Evolutionary conservation across 140 eudicot genomes (phyloP).

Genomic region (Erigeron philadelphicus): DNA sequence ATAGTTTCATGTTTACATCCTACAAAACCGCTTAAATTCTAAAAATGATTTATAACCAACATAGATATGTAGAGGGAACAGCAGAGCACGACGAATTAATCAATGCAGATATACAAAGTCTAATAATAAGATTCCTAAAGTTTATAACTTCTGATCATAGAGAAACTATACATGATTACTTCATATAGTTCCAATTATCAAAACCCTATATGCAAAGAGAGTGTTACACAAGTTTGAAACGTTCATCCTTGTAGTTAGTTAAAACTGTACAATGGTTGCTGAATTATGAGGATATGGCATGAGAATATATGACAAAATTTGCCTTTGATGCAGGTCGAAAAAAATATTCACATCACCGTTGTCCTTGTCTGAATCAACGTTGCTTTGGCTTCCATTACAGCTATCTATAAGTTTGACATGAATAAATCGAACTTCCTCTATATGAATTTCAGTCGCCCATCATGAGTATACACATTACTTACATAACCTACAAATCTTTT

Average conservation of each 20-base stretch:
- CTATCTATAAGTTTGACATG: background rate
- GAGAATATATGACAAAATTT: background rate
- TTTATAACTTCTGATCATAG: background rate
- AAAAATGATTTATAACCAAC: background rate
- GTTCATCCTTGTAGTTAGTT: background rate
- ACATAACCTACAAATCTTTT: background rate
- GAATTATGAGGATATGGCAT: background rate
- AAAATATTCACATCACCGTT: background rate
- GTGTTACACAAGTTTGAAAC: background rate
- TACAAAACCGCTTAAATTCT: background rate
- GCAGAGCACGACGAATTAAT: background rate
- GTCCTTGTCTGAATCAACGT: background rate
- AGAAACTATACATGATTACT: conserved; percentile 4
- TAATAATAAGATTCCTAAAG: background rate
- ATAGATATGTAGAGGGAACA: background rate
- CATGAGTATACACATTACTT: background rate
- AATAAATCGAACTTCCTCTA: background rate
- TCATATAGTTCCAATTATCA: conserved; percentile 7
- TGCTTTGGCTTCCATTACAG: background rate
- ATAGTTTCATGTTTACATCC: conserved; percentile 10
- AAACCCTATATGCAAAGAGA: background rate
- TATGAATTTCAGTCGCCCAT: background rate
- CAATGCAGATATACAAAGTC: background rate
- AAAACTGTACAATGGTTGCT: background rate
- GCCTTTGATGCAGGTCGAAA: background rate